A percentile compares a stretch with the other conserved stretches of the same genome.
phyloP scores from a whole-genome alignment of 1,139 yeast species.

The Zygoascus hellenicus region DNA sequence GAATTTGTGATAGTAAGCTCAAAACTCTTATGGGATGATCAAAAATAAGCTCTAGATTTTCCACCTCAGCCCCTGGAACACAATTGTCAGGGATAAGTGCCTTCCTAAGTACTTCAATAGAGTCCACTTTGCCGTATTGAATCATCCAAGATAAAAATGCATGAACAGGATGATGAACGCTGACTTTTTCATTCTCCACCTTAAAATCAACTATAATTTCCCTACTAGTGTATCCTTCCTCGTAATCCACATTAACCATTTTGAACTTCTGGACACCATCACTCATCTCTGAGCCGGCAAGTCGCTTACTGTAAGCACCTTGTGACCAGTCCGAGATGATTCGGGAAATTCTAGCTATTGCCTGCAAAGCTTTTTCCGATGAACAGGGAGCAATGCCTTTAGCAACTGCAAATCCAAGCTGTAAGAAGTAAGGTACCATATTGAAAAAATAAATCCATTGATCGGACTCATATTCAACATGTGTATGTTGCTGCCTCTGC shows the following conservation, averaged over 20 bases:
- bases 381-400: slow-evolving; percentile 28
- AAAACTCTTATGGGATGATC: slow-evolving; percentile 76
- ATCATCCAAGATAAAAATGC: slow-evolving; percentile 67
- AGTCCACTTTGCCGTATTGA: slow-evolving; percentile 42
- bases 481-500: slow-evolving; percentile 69
- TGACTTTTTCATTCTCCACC: slow-evolving; percentile 47
- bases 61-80: slow-evolving; percentile 14
- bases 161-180: slow-evolving; percentile 78
- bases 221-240: slow-evolving; percentile 10
- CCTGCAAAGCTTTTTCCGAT: slow-evolving; percentile 16
- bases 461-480: slow-evolving; percentile 86
- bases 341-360: slow-evolving; percentile 25
- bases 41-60: slow-evolving; percentile 38
- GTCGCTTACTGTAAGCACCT: slow-evolving; percentile 19
- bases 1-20: slow-evolving; percentile 68
- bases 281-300: slow-evolving; percentile 18
- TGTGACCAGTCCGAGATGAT: slow-evolving; percentile 30
- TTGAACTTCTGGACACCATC: slow-evolving; percentile 16
- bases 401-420: slow-evolving; percentile 36
- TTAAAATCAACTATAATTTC: slow-evolving; percentile 34
- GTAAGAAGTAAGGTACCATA: slow-evolving; percentile 48
- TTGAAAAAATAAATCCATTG: slow-evolving; percentile 80
- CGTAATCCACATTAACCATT: slow-evolving; percentile 5
- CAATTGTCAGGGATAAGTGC: slow-evolving; percentile 20
- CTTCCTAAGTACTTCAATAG: slow-evolving; percentile 29